phyloP scores from a whole-genome alignment of 2,329 filamentous ascomycete species.

The Paraconiothyrium sp. region DNA sequence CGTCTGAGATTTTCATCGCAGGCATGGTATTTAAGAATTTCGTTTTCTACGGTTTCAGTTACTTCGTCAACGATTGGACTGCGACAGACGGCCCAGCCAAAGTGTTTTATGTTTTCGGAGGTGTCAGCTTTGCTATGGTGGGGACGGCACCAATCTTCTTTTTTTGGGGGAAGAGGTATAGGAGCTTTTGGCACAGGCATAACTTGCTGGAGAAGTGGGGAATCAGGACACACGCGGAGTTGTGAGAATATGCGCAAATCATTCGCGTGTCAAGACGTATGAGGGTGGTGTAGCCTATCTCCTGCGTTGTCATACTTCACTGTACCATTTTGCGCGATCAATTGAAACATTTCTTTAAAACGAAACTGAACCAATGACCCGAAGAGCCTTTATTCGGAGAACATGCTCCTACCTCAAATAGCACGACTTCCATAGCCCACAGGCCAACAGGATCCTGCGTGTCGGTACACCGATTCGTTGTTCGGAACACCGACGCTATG shows the following conservation, averaged over 20 bases:
- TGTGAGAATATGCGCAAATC: slow-evolving; percentile 19
- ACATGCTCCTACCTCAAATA: neutral
- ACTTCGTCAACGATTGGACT: slow-evolving; percentile 57
- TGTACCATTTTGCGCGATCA: neutral
- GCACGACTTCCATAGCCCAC: neutral
- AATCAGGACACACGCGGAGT: slow-evolving; percentile 44
- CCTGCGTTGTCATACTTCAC: neutral
- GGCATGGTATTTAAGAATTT: slow-evolving; percentile 58
- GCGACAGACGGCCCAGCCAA: slow-evolving; percentile 43
- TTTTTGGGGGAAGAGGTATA: slow-evolving; percentile 47
- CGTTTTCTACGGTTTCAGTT: slow-evolving; percentile 55
- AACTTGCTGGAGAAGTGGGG: slow-evolving; percentile 46
- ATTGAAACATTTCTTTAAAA: too few species aligned
- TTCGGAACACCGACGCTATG: slow-evolving; percentile 4
- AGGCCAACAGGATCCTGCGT: neutral
- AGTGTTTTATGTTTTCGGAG: slow-evolving; percentile 53
- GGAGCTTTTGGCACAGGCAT: slow-evolving; percentile 46
- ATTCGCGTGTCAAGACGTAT: neutral
- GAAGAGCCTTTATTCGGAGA: neutral
- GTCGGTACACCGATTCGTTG: slow-evolving; percentile 7
- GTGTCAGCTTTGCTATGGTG: slow-evolving; percentile 36
- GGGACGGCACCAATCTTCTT: slow-evolving; percentile 44
- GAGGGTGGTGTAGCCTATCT: neutral
- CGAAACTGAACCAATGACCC: too few species aligned
- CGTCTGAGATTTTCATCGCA: slow-evolving; percentile 55